These are phyloP conservation scores for Xylariaceae sp. DNA, from an alignment of 2,329 filamentous ascomycete genomes.

Conservation along the genomic window DNA sequence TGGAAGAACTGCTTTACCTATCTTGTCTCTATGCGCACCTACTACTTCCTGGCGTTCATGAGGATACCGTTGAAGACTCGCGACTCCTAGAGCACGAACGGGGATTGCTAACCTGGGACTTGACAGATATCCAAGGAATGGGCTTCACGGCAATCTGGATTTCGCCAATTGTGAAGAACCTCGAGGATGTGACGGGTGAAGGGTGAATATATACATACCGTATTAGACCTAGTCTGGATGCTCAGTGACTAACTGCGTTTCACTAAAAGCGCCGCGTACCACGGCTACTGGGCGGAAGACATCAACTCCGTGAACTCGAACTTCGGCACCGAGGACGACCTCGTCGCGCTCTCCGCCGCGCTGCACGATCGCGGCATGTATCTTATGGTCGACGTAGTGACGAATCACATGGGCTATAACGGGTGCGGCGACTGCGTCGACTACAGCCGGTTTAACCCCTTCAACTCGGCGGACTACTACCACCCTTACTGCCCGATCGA, in stretches of 20 bases:
- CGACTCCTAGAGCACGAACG: background rate
- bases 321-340: constrained; percentile 61
- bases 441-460: constrained; percentile 43
- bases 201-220: background rate
- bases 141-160: constrained; percentile 63
- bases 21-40: background rate
- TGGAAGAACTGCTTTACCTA: background rate
- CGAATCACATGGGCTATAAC: constrained; percentile 57
- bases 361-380: constrained; percentile 48
- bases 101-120: background rate
- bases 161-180: constrained; percentile 51
- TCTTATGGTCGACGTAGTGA: constrained; percentile 54
- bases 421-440: constrained; percentile 46
- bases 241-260: background rate
- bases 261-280: constrained; percentile 48
- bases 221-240: background rate
- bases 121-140: constrained; percentile 57
- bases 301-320: constrained; percentile 57
- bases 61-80: no score
- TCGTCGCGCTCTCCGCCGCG: constrained; percentile 57
- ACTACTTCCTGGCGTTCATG: background rate
- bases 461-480: constrained; percentile 60
- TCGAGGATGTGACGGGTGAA: background rate
- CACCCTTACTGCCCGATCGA: constrained; percentile 62
- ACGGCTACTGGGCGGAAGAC: constrained; percentile 59